Evolutionary conservation across 2,329 filamentous ascomycete species (phyloP).

Genomic region (Fusarium sambucinum): DNA sequence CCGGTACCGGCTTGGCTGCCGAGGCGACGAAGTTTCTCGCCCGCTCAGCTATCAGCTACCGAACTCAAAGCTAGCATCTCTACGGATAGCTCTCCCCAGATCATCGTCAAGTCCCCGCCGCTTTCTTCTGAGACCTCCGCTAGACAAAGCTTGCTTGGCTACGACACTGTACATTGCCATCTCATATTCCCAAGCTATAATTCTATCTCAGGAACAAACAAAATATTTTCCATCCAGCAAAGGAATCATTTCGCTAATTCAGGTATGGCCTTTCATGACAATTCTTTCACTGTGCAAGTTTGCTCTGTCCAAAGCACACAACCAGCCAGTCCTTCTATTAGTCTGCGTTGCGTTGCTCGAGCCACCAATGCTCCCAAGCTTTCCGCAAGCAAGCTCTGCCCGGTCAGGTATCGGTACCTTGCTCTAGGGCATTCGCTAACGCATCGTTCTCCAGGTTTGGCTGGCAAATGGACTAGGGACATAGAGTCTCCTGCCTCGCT

Average conservation of each 20-base stretch:
- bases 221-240: neutral
- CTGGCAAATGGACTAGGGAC: conserved; percentile 41
- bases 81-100: conserved; percentile 48
- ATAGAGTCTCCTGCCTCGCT: conserved; percentile 33
- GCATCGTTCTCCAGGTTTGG: conserved; percentile 43
- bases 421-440: conserved; percentile 43
- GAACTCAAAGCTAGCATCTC: conserved; percentile 37
- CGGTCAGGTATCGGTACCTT: conserved; percentile 42
- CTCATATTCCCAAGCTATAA: conserved; percentile 14
- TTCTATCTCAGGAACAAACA: conserved; percentile 11
- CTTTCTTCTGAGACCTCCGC: conserved; percentile 31
- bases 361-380: conserved; percentile 31
- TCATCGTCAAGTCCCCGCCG: conserved; percentile 33
- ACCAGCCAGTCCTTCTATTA: neutral
- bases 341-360: conserved; percentile 21
- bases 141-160: neutral
- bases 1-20: conserved; percentile 32
- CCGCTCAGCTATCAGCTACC: conserved; percentile 30
- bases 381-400: conserved; percentile 35
- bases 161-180: conserved; percentile 1
- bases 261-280: conserved; percentile 20
- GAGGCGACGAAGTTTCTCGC: conserved; percentile 40
- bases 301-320: conserved; percentile 10
- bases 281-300: neutral
- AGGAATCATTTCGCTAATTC: neutral